A percentile compares a stretch with the other conserved stretches of the same genome.
phyloP scores from a whole-genome alignment of 495 filamentous ascomycete species.

The Penicillium paradoxum region DNA sequence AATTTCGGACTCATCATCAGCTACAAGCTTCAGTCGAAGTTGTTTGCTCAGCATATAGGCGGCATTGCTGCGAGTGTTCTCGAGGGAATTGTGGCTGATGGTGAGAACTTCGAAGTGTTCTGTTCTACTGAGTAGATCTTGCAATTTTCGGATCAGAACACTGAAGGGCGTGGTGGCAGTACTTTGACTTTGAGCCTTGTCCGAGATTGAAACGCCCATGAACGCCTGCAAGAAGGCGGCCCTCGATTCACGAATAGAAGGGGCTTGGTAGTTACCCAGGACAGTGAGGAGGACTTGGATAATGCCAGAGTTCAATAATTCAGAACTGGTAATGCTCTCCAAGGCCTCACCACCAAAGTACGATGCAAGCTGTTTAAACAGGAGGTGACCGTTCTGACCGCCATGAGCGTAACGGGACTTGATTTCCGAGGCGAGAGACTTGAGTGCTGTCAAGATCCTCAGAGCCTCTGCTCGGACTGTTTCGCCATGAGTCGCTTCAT shows the following conservation, averaged over 20 bases:
- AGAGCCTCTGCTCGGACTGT: conserved; percentile 71
- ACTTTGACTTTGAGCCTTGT: conserved; percentile 56
- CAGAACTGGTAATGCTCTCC: conserved; percentile 95
- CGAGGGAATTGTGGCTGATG: conserved; percentile 86
- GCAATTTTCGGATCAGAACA: conserved; percentile 85
- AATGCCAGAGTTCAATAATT: conserved; percentile 84
- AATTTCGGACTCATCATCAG: conserved; percentile 86
- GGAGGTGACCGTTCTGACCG: conserved; percentile 43
- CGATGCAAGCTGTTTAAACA: conserved; percentile 74
- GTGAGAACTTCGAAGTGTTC: conserved; percentile 98
- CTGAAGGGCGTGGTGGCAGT: conserved; percentile 79
- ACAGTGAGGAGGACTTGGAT: conserved; percentile 77
- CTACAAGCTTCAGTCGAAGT: conserved; percentile 79
- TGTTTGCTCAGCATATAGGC: conserved; percentile 97
- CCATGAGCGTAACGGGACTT: conserved; percentile 59
- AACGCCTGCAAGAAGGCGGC: conserved; percentile 91
- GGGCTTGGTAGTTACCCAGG: conserved; percentile 59
- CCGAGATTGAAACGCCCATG: conserved; percentile 68
- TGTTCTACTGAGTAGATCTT: conserved; percentile 90
- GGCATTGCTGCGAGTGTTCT: conserved; percentile 86
- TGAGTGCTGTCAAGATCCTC: conserved; percentile 68
- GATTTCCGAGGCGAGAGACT: conserved; percentile 64
- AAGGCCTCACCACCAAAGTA: conserved; percentile 85
- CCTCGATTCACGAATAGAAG: conserved; percentile 55
- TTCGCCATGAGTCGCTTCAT: conserved; percentile 71